Evolutionary conservation across 2,329 filamentous ascomycete species (phyloP), one percentile per base, ranked within the genome.

Genomic region (Cladosporium sp.): DNA sequence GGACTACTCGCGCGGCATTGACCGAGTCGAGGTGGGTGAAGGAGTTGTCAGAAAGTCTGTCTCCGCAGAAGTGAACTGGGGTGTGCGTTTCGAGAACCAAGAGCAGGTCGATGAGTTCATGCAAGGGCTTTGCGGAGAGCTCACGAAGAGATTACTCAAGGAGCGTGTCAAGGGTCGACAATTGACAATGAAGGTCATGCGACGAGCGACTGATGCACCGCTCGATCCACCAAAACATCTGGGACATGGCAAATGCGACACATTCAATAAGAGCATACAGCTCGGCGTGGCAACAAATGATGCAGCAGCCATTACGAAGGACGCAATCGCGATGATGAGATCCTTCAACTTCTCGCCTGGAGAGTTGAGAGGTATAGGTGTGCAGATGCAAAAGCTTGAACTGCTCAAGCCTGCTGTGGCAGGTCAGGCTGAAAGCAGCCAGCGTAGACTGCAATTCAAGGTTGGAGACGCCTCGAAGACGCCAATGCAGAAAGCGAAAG

Each of bases 61-160:
- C 0, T 97, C 94, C 1, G 93, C 93, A 1, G 94, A 99, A 71
- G 91, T 99, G 61, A 99, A 94, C 66, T 99, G 94, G 94, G 94
- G 95, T 2, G 96, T 99, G 57, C 86, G 94, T 5, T 99, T 99
- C 70, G 85, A 94, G 64, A 95, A 83, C 60, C 91, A 97, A 68
- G 81, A 84, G n/a, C 93, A 99, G 73, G 92, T 91, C 0, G 93
- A 97, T 59, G 90, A 95, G 62, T 99, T 99, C 70, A 82, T 97
- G 28, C 78, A 84, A 60, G 94, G 90, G 63, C 77, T 99, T 0
- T 94, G 90, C 68, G 87, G 87, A 57, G 94, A 99, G 72, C 76
- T 99, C 6, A 86, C 92, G 65, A 87, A 86, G 57, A 83, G 94
- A 1, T 76, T 99, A 17, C 69, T 91, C 20, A 89, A 91, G 62